Evolutionary conservation across 805 yeast species (phyloP).

Genomic region (Hagleromyces aurorensis): DNA sequence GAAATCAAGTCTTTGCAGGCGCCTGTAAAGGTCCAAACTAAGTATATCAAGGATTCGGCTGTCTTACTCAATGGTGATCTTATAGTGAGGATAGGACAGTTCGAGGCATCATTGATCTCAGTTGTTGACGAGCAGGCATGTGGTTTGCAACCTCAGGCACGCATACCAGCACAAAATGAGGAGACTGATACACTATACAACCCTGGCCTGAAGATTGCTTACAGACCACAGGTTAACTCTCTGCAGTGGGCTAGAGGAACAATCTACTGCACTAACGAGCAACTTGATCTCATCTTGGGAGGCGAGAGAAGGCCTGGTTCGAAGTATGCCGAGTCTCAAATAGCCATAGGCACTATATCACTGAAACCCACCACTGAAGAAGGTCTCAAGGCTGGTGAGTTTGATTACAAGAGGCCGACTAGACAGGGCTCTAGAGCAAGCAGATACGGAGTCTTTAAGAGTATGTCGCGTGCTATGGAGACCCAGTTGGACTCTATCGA

Average conservation of each 20-base stretch:
- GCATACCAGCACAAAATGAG: constrained; percentile 1
- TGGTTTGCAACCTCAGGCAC: constrained; percentile 8
- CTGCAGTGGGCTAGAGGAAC: constrained; percentile 84
- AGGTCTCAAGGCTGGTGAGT: constrained; percentile 6
- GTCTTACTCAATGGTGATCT: constrained; percentile 46
- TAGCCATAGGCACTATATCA: constrained; percentile 40
- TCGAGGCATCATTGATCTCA: constrained; percentile 44
- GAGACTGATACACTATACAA: constrained; percentile 60
- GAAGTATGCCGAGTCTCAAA: constrained; percentile 49
- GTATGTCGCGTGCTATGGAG: constrained; percentile 39
- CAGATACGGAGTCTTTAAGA: constrained; percentile 36
- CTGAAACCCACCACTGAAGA: constrained; percentile 20
- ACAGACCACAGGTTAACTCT: constrained; percentile 72
- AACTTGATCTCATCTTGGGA: constrained; percentile 57
- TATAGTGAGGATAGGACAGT: constrained; percentile 43
- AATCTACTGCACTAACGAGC: constrained; percentile 49
- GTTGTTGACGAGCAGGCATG: constrained; percentile 11
- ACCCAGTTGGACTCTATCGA: constrained; percentile 47
- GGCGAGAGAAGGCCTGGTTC: constrained; percentile 66
- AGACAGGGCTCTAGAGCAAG: constrained; percentile 28
- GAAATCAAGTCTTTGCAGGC: constrained; percentile 44
- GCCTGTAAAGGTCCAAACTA: constrained; percentile 36
- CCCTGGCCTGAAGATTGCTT: constrained; percentile 58
- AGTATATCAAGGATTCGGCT: constrained; percentile 35
- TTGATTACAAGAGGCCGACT: constrained; percentile 40